Evolutionary conservation across 768 basidiomycete genomes (phyloP), one percentile per base, ranked within the genome.

Genomic region (Suillus sp.): DNA sequence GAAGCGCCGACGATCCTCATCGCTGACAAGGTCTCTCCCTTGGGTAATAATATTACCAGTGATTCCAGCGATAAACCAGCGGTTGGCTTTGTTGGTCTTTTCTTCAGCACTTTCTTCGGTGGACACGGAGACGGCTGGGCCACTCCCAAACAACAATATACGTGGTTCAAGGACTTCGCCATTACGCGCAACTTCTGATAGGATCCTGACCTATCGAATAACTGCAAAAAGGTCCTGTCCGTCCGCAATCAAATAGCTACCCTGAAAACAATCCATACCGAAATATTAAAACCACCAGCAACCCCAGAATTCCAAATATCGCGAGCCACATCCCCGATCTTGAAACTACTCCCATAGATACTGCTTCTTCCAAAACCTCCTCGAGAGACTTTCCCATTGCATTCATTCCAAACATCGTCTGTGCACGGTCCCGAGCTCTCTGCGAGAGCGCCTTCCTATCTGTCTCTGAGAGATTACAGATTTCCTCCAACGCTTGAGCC

Each of bases 81-180:
- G 22, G 75, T 82, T 2, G 80, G 78, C 20, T 83, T 86, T 50
- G 62, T 73, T 3, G 84, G 86, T 0, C 75, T 93, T 25, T 94
- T 95, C 76, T 94, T 94, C 77, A 92, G 88, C 66, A 89, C 90
- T 8, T 91, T 91, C 75, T 93, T 93, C 68, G 92, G 91, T 13
- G 92, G 91, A 0, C 90, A 92, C 65, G 86, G 85, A 5, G 68
- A 77, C 5, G 68, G 81, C 48, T 93, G 85, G 69, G 90, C 88
- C 18, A 87, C 90, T 20, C 91, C 92, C 3, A 82, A 75, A 66
- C 86, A 92, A 71, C 92, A 93, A 71, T 87, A 87, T 66, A 80
- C 83, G 1, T 92, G 89, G 86, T 93, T 92, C 78, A 91, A 82
- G 68, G 86, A 84, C 67, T 91, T 91, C 68, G 72, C 75, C 18